Evolutionary conservation across 108 stramenopile genomes (phyloP).

Genomic region (Skeletonema marinoi): DNA sequence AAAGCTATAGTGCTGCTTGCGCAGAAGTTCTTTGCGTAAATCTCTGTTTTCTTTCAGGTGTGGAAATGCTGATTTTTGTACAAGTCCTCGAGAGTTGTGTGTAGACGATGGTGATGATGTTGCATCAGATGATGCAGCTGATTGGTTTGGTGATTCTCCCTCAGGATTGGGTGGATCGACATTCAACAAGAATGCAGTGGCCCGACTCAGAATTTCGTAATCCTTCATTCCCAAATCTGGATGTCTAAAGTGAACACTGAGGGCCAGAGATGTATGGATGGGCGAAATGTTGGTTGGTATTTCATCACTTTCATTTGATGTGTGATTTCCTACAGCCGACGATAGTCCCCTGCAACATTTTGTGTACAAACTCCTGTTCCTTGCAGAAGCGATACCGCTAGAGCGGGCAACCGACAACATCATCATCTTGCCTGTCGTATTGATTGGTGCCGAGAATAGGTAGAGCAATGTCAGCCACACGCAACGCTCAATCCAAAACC

Average conservation of each 20-base stretch:
- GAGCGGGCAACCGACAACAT: neutral
- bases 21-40: constrained; percentile 43
- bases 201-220: constrained; percentile 83
- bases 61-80: constrained; percentile 46
- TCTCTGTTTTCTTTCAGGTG: constrained; percentile 23
- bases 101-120: neutral
- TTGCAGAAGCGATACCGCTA: neutral
- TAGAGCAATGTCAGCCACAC: no score
- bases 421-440: neutral
- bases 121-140: neutral
- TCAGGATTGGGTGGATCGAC: constrained; percentile 68
- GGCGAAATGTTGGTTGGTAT: constrained; percentile 19
- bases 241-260: constrained; percentile 81
- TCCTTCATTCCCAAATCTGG: constrained; percentile 88
- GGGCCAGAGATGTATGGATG: constrained; percentile 62
- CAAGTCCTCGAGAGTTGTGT: constrained; percentile 37
- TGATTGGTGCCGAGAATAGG: neutral
- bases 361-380: neutral
- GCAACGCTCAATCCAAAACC: no score
- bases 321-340: neutral
- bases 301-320: neutral
- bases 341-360: neutral
- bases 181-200: constrained; percentile 73
- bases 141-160: neutral
- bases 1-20: constrained; percentile 55